Evolutionary conservation across 2,329 filamentous ascomycete species (phyloP), one percentile per base, ranked within the genome.

Genomic region (Trichophaea hybrida): DNA sequence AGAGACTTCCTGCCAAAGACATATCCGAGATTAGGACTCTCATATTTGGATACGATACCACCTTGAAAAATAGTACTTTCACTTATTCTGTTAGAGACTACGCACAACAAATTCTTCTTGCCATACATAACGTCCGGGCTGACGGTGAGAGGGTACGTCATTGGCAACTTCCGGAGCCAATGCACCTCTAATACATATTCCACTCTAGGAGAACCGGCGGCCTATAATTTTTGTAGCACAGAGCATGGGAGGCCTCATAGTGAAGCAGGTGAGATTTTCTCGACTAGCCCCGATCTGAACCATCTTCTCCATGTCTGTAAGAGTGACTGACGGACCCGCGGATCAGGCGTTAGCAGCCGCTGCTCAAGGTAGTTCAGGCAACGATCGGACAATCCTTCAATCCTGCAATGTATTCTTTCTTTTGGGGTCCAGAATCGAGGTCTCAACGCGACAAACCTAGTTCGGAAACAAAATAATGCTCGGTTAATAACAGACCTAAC

Each of bases 21-120:
- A 55, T 73, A 12, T 5, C 17, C 12, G 66, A 68, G 43, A 68
- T 70, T 33, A 67, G 73, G 44, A 69, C 72, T 6, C 63, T 72
- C 38, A 69, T 61, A 33, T 74, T 67, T 59, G 71, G 72, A 35
- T 74, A 74, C 17, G 49, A 62, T 32, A 49, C 58, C 1, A 54
- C 43, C 5, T 31, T 62, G 5, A n/a, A 38, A 43, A 4, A 40
- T 54, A 43, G 58, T 57, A 12, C 51, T 38, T 35, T 10, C 37
- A 44, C 59, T 35, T 40, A 46, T 34, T 2, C 37, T 54, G 35
- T 34, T 54, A 8, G 40, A 46, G 24, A 35, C 15, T 38, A 38
- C 57, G 12, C 37, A 46, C 46, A 57, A 37, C 24, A 38, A 7
- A 4, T 54, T 54, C 34, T 34, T 52, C 52, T 10, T 50, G 57